These are phyloP conservation scores for Physcia stellaris DNA, from an alignment of 495 filamentous ascomycete genomes.

Conservation along the genomic window DNA sequence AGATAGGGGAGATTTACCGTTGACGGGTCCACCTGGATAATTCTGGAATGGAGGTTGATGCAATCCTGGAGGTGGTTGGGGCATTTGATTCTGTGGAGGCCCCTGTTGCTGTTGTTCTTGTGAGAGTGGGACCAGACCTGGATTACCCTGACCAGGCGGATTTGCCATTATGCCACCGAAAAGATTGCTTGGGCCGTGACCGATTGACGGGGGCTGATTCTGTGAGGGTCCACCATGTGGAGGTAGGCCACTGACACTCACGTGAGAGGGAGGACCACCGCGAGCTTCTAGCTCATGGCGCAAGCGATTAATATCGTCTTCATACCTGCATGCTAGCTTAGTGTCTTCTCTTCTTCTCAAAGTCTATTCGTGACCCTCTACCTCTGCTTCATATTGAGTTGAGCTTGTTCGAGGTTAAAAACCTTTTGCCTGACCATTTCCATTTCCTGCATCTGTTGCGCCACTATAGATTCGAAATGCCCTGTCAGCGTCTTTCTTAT, in stretches of 20 bases:
- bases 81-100: constrained; percentile 37
- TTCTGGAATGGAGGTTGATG: constrained; percentile 44
- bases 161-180: constrained; percentile 96
- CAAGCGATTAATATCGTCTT: constrained; percentile 75
- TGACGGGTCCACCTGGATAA: constrained; percentile 52
- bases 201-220: constrained; percentile 71
- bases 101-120: constrained; percentile 51
- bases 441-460: constrained; percentile 80
- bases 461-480: constrained; percentile 38
- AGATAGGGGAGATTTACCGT: constrained; percentile 27
- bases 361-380: constrained; percentile 31
- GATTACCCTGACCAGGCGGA: constrained; percentile 66
- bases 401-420: constrained; percentile 76
- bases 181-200: constrained; percentile 80
- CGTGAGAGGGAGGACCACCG: constrained; percentile 57
- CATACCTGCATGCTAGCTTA: constrained; percentile 52
- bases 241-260: constrained; percentile 38
- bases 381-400: constrained; percentile 80
- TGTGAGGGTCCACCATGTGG: constrained; percentile 69
- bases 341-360: not conserved
- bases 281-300: constrained; percentile 80
- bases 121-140: constrained; percentile 74
- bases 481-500: too few relatives aligned
- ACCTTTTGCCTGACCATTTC: constrained; percentile 84
- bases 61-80: constrained; percentile 45